Base-by-base conservation (phyloP, 2,329 filamentous ascomycete species). In the Periglandula ipomoeae region DNA sequence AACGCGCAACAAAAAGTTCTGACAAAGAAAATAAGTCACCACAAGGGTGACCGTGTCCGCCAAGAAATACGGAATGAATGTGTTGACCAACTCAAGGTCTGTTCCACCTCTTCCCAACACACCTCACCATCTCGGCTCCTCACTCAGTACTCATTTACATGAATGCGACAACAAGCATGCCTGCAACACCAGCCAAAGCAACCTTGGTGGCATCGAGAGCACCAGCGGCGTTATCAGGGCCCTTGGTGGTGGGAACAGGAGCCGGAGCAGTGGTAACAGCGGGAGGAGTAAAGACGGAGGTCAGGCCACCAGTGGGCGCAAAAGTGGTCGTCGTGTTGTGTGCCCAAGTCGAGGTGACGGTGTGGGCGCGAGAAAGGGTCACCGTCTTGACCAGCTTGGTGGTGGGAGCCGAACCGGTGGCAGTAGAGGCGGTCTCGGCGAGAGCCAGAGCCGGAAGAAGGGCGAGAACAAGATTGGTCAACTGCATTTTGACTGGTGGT, bases 401-500 rank as follows among this genome's bases (percentile, higher is more conserved):
- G 37, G 76, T 81, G 22, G 30, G 53, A 19, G 47, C 54, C 26
- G 43, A 11, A 4, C 15, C 7, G n/a, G 24, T 35, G 27, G 37
- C 13, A 30, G 38, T 22, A 20, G 53, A 22, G 46, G 55, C 50
- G 11, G 61, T 63, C 46, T 69, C 60, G 34, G 76, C 76, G 46
- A 76, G 57, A 51, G 75, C 78, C 59, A 79, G 61, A 47, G 77
- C 67, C 57, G 78, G 77, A 60, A 82, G 69, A 53, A 74, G 61
- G 52, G 72, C 71, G 52, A 75, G 61, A 58, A 74, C 50, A 52
- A 80, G 57, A 26, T 70, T 64, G 41, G 62, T 61, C 56, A 69
- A 57, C 42, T 68, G 50, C 53, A 56, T 53, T 13, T 38, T 47
- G 46, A 46, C 22, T 34, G 22, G 19, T 27, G 8, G 9, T 6